These are phyloP conservation scores for Rhizophagus clarus DNA, from an alignment of 192 early-diverging fungal genomes.

Conservation along the genomic window DNA sequence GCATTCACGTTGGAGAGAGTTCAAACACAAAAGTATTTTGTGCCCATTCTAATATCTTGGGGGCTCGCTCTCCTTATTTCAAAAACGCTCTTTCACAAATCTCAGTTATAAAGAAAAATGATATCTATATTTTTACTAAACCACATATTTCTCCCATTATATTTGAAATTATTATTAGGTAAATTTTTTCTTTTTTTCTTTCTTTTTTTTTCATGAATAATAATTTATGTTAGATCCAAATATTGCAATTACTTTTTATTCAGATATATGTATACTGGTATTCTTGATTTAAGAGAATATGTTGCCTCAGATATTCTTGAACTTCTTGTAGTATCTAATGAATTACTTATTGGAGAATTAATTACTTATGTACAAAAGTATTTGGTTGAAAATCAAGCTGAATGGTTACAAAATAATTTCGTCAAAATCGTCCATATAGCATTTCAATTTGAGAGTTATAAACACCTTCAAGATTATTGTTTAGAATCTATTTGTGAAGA, in stretches of 20 bases:
- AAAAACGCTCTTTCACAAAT: background rate
- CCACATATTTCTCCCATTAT: constrained; percentile 23
- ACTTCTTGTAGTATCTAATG: constrained; percentile 9
- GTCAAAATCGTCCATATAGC: background rate
- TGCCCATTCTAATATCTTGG: constrained; percentile 9
- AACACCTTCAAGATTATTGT: constrained; percentile 13
- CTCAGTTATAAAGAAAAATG: background rate
- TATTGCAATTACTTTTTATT: no score
- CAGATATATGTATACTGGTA: constrained; percentile 18
- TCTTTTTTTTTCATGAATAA: no score
- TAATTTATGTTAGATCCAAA: no score
- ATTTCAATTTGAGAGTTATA: background rate
- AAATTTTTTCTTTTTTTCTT: background rate
- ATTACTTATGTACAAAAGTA: background rate
- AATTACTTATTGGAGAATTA: constrained; percentile 25
- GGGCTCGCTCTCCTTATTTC: constrained; percentile 1
- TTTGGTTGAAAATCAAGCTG: constrained; percentile 9
- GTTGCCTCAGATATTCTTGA: background rate
- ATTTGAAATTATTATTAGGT: constrained; percentile 19
- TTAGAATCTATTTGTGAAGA: background rate
- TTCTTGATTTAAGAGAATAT: background rate
- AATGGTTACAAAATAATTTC: constrained; percentile 1
- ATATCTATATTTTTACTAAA: background rate
- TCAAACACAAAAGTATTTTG: background rate
- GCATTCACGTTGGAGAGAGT: background rate